Percentiles rank a stretch among this genome's conserved stretches.
Conservation (phyloP, 2,329 filamentous ascomycete species). For the Ascocoryne sarcoides region DNA sequence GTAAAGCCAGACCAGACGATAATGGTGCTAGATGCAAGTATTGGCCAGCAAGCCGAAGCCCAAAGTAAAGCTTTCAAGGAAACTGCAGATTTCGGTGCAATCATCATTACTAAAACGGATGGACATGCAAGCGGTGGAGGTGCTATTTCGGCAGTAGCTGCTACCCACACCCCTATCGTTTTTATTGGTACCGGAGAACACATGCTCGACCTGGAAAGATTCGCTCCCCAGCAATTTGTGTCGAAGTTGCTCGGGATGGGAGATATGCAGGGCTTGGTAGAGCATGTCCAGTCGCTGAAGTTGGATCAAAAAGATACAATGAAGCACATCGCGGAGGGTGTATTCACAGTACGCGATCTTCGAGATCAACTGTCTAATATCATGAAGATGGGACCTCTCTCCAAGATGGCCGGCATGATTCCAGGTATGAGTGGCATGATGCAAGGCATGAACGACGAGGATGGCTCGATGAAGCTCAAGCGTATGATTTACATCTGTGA, state of each 20-base stretch:
- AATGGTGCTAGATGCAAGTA: constrained; percentile 94
- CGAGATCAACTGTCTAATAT: constrained; percentile 95
- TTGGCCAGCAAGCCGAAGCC: constrained; percentile 90
- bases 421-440: constrained; percentile 90
- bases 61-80: constrained; percentile 97
- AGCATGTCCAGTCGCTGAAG: constrained; percentile 93
- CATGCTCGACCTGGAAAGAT: constrained; percentile 88
- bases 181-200: constrained; percentile 98
- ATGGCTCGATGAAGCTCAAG: constrained; percentile 86
- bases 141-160: constrained; percentile 93
- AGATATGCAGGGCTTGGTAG: constrained; percentile 87
- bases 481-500: constrained; percentile 99
- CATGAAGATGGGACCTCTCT: constrained; percentile 98
- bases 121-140: constrained; percentile 92
- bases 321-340: constrained; percentile 95
- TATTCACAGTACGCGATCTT: constrained; percentile 90
- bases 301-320: constrained; percentile 98
- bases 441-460: constrained; percentile 93
- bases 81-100: constrained; percentile 91
- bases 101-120: constrained; percentile 98
- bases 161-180: constrained; percentile 92
- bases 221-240: constrained; percentile 87
- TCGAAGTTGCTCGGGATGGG: constrained; percentile 95
- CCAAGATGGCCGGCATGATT: constrained; percentile 98
- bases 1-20: constrained; percentile 93